Conservation (phyloP, 2,329 filamentous ascomycete genomes). For the Pleoardoris graminearum region DNA sequence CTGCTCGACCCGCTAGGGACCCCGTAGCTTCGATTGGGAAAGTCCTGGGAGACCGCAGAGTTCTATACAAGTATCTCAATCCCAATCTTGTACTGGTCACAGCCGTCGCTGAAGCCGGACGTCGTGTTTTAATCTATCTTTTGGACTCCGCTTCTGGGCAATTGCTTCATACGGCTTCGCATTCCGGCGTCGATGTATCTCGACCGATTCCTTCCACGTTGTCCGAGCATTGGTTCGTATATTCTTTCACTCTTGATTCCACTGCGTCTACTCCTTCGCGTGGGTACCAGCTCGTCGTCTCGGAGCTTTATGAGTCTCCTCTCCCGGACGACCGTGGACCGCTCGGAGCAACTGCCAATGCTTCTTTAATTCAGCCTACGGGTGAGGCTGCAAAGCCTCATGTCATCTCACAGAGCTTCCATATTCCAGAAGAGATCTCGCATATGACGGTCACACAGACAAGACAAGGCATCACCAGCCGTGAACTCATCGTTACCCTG, state of each 20-base stretch:
- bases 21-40: slow-evolving; percentile 93
- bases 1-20: slow-evolving; percentile 72
- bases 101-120: slow-evolving; percentile 62
- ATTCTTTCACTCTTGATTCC: slow-evolving; percentile 68
- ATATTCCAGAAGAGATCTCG: slow-evolving; percentile 78
- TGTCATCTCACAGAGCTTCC: slow-evolving; percentile 77
- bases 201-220: slow-evolving; percentile 77
- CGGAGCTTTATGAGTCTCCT: slow-evolving; percentile 88
- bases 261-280: slow-evolving; percentile 62
- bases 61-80: slow-evolving; percentile 97
- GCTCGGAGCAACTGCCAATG: slow-evolving; percentile 69
- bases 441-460: slow-evolving; percentile 85
- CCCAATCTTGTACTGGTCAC: slow-evolving; percentile 81
- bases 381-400: slow-evolving; percentile 67
- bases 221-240: slow-evolving; percentile 94
- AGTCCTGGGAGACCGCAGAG: slow-evolving; percentile 87
- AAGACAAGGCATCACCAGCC: slow-evolving; percentile 84
- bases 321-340: slow-evolving; percentile 82
- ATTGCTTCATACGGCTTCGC: slow-evolving; percentile 70
- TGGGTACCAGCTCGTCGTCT: slow-evolving; percentile 82
- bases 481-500: slow-evolving; percentile 78
- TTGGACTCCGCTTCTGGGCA: slow-evolving; percentile 85
- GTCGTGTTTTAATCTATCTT: slow-evolving; percentile 72
- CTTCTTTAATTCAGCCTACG: slow-evolving; percentile 73
- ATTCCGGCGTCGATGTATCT: slow-evolving; percentile 72